Conservation (phyloP, 2,329 filamentous ascomycete species). For the Fragosphaeria purpurea region DNA sequence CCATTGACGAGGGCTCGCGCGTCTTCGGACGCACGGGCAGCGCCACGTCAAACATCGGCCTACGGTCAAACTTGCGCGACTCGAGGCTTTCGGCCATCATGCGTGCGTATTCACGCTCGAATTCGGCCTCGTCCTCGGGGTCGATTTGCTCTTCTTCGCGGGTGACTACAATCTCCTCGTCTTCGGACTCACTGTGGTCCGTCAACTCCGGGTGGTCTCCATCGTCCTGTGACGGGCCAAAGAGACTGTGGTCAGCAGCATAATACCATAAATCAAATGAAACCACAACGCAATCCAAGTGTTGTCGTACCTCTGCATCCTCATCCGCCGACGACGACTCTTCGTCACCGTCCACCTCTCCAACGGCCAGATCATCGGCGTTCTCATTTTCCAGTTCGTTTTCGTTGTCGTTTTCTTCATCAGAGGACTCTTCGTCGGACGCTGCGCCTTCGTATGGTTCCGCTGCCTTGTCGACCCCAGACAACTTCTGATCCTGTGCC, state of each 20-base stretch:
- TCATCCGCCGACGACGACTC: constrained; percentile 50
- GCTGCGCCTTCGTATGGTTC: constrained; percentile 36
- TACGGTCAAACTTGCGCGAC: constrained; percentile 90
- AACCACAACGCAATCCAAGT: neutral
- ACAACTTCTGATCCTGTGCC: constrained; percentile 75
- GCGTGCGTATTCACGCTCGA: constrained; percentile 94
- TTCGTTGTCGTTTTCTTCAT: constrained; percentile 63
- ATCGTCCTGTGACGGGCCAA: constrained; percentile 25
- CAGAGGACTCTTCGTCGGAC: constrained; percentile 59
- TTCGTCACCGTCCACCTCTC: constrained; percentile 50
- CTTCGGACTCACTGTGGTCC: constrained; percentile 57
- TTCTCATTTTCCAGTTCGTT: constrained; percentile 49
- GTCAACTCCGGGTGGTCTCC: constrained; percentile 39
- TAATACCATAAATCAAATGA: neutral
- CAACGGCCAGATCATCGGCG: constrained; percentile 53
- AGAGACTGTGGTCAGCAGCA: no score
- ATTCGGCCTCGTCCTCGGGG: constrained; percentile 90
- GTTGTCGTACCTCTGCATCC: constrained; percentile 40
- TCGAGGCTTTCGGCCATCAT: constrained; percentile 98
- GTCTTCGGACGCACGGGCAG: constrained; percentile 72
- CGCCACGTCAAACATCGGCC: constrained; percentile 90
- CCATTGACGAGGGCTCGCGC: constrained; percentile 41
- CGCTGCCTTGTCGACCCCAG: constrained; percentile 55
- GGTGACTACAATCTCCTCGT: constrained; percentile 86
- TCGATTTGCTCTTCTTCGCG: constrained; percentile 84